These are phyloP conservation scores for Salvia rosmarinus DNA, from an alignment of 257 asterid species.

Conservation along the genomic window DNA sequence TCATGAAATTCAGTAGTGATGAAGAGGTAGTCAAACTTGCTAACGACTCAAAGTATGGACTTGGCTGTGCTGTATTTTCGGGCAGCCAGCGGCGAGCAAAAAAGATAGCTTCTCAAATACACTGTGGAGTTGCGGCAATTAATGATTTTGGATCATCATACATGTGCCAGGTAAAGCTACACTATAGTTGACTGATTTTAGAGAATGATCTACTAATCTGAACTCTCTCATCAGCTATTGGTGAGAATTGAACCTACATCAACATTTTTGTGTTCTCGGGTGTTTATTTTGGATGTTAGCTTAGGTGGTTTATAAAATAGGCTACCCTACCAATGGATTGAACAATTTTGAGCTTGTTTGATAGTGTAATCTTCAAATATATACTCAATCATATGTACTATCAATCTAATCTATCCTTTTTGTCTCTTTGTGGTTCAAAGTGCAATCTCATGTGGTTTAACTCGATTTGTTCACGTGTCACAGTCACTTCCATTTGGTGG, in stretches of 20 bases:
- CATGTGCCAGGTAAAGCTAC: slow-evolving; percentile 88
- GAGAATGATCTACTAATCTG: not conserved
- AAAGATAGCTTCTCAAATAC: slow-evolving; percentile 76
- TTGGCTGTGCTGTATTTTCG: slow-evolving; percentile 97
- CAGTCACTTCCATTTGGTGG: slow-evolving; percentile 99
- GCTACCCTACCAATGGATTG: no score
- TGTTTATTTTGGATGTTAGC: not conserved
- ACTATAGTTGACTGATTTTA: not conserved
- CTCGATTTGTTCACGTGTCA: slow-evolving; percentile 28
- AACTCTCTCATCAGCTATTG: no score
- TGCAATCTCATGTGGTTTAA: not conserved
- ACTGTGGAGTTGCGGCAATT: slow-evolving; percentile 87
- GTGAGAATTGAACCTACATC: no score
- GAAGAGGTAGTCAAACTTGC: slow-evolving; percentile 89
- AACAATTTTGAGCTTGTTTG: no score
- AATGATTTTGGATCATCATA: slow-evolving; percentile 91
- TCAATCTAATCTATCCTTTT: not conserved
- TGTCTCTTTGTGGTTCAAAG: not conserved
- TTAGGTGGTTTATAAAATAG: no score
- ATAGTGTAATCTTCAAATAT: no score
- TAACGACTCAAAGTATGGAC: slow-evolving; percentile 93
- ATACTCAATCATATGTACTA: no score
- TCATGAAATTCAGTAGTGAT: slow-evolving; percentile 87
- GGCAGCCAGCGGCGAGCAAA: slow-evolving; percentile 90
- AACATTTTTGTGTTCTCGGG: not conserved